These are phyloP conservation scores for Puccinia triticina DNA, from an alignment of 1,284 basidiomycete genomes.

Conservation along the genomic window DNA sequence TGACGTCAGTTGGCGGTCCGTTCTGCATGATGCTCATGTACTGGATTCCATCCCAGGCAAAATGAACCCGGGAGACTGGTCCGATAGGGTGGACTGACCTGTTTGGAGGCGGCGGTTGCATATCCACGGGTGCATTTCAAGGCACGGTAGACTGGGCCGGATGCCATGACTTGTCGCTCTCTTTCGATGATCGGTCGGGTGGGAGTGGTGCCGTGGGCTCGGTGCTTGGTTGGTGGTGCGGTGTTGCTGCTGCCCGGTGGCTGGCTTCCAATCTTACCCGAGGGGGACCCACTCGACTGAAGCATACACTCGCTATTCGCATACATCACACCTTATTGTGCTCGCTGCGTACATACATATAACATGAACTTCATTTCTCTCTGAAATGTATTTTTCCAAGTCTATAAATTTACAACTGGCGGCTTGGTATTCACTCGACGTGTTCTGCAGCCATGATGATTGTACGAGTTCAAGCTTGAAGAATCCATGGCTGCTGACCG, in stretches of 20 bases:
- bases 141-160: slow-evolving; percentile 35
- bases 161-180: slow-evolving; percentile 23
- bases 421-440: too few species aligned
- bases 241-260: not conserved
- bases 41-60: not conserved
- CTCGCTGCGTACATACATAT: too few species aligned
- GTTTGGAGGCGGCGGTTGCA: slow-evolving; percentile 48
- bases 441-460: too few species aligned
- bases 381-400: too few species aligned
- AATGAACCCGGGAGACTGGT: not conserved
- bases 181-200: not conserved
- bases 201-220: not conserved
- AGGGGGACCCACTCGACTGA: not conserved
- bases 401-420: too few species aligned
- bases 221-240: not conserved
- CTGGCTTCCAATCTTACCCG: slow-evolving; percentile 20
- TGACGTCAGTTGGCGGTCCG: slow-evolving; percentile 6
- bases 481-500: too few species aligned
- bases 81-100: slow-evolving; percentile 13
- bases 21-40: not conserved
- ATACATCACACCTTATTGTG: not conserved
- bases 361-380: too few species aligned
- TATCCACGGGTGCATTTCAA: slow-evolving; percentile 45
- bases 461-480: too few species aligned
- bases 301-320: slow-evolving; percentile 15